phyloP scores from a whole-genome alignment of 2,329 filamentous ascomycete species.

The Aspergillus chevalieri region DNA sequence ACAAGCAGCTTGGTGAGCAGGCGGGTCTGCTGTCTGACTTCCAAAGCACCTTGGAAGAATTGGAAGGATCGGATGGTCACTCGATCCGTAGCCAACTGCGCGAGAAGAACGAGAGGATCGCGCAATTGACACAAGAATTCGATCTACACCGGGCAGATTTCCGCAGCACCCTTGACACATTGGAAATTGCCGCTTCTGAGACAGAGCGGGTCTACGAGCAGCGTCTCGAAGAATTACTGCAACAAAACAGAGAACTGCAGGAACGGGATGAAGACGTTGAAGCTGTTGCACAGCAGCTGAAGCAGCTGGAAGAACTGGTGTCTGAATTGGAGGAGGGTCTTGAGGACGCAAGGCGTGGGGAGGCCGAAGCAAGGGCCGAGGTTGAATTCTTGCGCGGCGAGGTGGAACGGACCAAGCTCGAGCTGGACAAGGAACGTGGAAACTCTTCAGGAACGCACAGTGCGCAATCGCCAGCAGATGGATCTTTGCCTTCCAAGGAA shows the following conservation, averaged over 20 bases:
- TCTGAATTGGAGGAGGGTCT: slow-evolving; percentile 95
- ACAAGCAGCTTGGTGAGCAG: slow-evolving; percentile 84
- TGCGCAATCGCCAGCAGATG: slow-evolving; percentile 42
- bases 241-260: slow-evolving; percentile 75
- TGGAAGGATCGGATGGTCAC: slow-evolving; percentile 68
- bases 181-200: slow-evolving; percentile 92
- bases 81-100: slow-evolving; percentile 76
- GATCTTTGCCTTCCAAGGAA: slow-evolving; percentile 56
- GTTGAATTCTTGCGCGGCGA: slow-evolving; percentile 93
- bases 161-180: slow-evolving; percentile 88
- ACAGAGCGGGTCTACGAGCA: slow-evolving; percentile 87
- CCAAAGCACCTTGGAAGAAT: slow-evolving; percentile 77
- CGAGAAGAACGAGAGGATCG: slow-evolving; percentile 96
- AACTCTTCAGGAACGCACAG: slow-evolving; percentile 63
- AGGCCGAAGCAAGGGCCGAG: slow-evolving; percentile 91
- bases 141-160: slow-evolving; percentile 94
- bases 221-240: slow-evolving; percentile 55
- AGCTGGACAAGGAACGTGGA: slow-evolving; percentile 81
- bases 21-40: slow-evolving; percentile 77
- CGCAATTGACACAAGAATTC: slow-evolving; percentile 86
- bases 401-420: slow-evolving; percentile 82
- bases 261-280: slow-evolving; percentile 84
- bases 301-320: slow-evolving; percentile 91
- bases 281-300: slow-evolving; percentile 81
- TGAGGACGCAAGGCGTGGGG: slow-evolving; percentile 86